Conservation (phyloP, 306 rosid genomes). For the Pyrus betulifolia region DNA sequence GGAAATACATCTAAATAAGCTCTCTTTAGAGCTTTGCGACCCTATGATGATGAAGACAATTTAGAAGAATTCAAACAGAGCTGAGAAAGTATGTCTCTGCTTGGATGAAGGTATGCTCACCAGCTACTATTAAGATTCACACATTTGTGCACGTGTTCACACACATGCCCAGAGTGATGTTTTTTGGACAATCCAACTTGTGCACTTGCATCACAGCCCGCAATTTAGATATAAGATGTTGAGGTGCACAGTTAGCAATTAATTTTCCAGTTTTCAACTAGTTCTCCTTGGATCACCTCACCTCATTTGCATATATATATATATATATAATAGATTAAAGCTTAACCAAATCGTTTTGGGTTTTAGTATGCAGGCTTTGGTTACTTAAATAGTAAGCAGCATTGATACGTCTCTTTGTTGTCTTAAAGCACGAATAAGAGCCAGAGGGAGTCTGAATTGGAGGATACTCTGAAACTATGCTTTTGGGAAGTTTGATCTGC, state of each 20-base stretch:
- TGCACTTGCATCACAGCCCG: neutral
- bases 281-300: neutral
- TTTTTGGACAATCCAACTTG: neutral
- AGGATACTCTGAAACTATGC: conserved; percentile 8
- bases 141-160: neutral
- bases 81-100: conserved; percentile 37
- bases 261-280: neutral
- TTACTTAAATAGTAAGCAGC: neutral
- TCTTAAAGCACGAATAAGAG: conserved; percentile 6
- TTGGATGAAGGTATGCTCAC: conserved; percentile 51
- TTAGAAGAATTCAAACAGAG: conserved; percentile 27
- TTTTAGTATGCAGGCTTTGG: neutral
- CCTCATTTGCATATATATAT: neutral
- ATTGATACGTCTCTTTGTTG: neutral
- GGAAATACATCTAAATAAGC: conserved; percentile 8
- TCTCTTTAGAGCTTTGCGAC: conserved; percentile 15
- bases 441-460: conserved; percentile 4
- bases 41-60: conserved; percentile 24
- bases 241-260: neutral
- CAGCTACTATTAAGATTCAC: neutral
- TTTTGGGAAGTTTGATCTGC: conserved; percentile 18
- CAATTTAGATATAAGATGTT: neutral
- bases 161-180: neutral
- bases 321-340: neutral
- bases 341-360: neutral